A percentile compares a stretch with the other conserved stretches of the same genome.
Evolutionary conservation across 2,329 filamentous ascomycete genomes (phyloP).

Genomic region (Chrysoporthe deuterocubensis): DNA sequence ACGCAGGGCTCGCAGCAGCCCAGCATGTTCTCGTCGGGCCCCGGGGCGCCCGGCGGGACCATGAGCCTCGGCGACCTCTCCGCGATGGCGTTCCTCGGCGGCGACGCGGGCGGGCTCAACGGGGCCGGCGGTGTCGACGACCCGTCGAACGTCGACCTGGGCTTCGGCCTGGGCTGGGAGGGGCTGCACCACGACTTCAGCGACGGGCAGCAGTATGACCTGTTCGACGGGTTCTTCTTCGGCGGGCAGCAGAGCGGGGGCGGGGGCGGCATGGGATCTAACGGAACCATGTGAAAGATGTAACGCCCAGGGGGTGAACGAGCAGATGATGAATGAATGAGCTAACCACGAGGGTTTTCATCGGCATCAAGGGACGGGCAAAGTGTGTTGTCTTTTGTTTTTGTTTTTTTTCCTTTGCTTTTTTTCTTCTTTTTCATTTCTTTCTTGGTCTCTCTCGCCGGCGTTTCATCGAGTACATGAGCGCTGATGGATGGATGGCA

Average conservation of each 20-base stretch:
- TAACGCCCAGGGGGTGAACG: background rate
- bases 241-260: slow-evolving; percentile 54
- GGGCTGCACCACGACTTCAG: slow-evolving; percentile 66
- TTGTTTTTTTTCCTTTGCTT: background rate
- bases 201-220: slow-evolving; percentile 64
- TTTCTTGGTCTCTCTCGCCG: too few relatives aligned
- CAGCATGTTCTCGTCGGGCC: slow-evolving; percentile 29
- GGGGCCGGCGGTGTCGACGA: slow-evolving; percentile 27
- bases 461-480: too few relatives aligned
- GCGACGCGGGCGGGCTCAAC: slow-evolving; percentile 38
- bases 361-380: background rate
- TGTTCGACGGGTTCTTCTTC: slow-evolving; percentile 77
- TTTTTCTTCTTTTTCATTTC: background rate
- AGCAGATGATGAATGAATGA: background rate
- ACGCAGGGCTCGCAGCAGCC: slow-evolving; percentile 36
- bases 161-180: slow-evolving; percentile 69
- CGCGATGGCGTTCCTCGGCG: slow-evolving; percentile 56
- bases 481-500: too few relatives aligned
- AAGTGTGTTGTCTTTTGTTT: background rate
- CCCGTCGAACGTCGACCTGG: slow-evolving; percentile 51
- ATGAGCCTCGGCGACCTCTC: slow-evolving; percentile 53
- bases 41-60: slow-evolving; percentile 19
- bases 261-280: slow-evolving; percentile 40
- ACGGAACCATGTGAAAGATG: slow-evolving; percentile 21
- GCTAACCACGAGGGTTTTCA: background rate